These are phyloP conservation scores for Sporothrix curviconia DNA, from an alignment of 2,329 filamentous ascomycete genomes.

Conservation along the genomic window DNA sequence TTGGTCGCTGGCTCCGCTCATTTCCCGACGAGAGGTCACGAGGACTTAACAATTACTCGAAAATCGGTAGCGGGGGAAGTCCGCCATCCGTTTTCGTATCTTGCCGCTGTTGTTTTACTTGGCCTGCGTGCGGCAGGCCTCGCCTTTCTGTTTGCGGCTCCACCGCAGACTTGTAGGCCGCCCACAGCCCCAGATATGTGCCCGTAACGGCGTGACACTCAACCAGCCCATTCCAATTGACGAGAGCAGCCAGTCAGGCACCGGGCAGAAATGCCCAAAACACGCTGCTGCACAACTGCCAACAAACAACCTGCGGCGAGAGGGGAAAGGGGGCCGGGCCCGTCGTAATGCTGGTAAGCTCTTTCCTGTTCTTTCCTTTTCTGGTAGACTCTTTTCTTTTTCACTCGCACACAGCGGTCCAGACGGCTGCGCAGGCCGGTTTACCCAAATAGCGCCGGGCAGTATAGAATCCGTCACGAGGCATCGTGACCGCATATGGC, in stretches of 20 bases:
- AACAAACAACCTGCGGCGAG: too few species aligned
- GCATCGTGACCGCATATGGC: slow-evolving; percentile 7
- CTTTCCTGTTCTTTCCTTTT: not conserved
- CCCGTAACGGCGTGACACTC: too few species aligned
- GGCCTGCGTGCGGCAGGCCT: too few species aligned
- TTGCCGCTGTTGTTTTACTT: not conserved
- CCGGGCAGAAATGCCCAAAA: too few species aligned
- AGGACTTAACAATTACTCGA: not conserved
- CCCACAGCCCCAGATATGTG: too few species aligned
- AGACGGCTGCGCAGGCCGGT: slow-evolving; percentile 4
- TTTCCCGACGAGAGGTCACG: not conserved
- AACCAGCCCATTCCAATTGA: too few species aligned
- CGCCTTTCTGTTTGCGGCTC: not conserved
- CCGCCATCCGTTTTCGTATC: not conserved
- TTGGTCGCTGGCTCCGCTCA: not conserved
- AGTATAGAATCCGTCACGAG: slow-evolving; percentile 17
- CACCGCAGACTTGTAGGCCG: too few species aligned
- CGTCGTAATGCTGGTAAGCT: not conserved
- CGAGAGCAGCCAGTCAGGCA: too few species aligned
- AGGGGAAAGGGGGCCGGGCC: too few species aligned
- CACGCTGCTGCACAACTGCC: too few species aligned
- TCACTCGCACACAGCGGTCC: too few species aligned
- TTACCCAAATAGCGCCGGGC: slow-evolving; percentile 5
- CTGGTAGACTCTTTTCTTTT: too few species aligned
- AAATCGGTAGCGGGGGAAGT: not conserved